These are phyloP conservation scores for Malassezia furfur DNA, from an alignment of 1,284 basidiomycete species.

Conservation along the genomic window DNA sequence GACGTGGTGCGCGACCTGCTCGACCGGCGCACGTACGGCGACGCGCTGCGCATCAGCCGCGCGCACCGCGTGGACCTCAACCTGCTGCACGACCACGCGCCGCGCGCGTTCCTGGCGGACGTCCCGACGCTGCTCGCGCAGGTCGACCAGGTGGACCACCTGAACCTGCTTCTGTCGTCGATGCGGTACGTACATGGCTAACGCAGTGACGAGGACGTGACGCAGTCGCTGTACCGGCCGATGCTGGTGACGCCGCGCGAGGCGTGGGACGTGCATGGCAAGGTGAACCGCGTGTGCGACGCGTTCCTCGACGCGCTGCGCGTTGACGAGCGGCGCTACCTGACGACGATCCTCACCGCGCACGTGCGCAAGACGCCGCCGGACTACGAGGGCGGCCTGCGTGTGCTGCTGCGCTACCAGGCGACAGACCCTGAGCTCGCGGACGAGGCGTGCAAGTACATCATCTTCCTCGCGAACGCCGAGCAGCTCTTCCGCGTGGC, in stretches of 20 bases:
- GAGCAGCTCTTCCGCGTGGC: conserved; percentile 86
- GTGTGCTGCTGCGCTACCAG: conserved; percentile 67
- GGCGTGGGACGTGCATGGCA: conserved; percentile 36
- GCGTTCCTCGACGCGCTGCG: conserved; percentile 61
- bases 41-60: conserved; percentile 79
- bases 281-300: conserved; percentile 68
- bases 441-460: conserved; percentile 93
- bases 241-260: conserved; percentile 14
- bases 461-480: conserved; percentile 93
- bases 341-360: conserved; percentile 83
- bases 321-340: conserved; percentile 62
- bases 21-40: conserved; percentile 56
- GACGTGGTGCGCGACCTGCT: conserved; percentile 49
- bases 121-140: conserved; percentile 63
- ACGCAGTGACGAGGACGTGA: conserved; percentile 46
- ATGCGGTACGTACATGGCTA: conserved; percentile 47
- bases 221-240: conserved; percentile 46
- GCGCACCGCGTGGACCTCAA: conserved; percentile 89
- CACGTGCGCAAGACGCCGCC: conserved; percentile 84
- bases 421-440: conserved; percentile 64
- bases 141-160: conserved; percentile 75
- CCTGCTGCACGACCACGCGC: conserved; percentile 69
- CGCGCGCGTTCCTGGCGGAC: conserved; percentile 58
- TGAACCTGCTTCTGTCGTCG: conserved; percentile 82
- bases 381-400: conserved; percentile 76